phyloP scores from a whole-genome alignment of 2,329 filamentous ascomycete genomes.

The Aureobasidium sp. region DNA sequence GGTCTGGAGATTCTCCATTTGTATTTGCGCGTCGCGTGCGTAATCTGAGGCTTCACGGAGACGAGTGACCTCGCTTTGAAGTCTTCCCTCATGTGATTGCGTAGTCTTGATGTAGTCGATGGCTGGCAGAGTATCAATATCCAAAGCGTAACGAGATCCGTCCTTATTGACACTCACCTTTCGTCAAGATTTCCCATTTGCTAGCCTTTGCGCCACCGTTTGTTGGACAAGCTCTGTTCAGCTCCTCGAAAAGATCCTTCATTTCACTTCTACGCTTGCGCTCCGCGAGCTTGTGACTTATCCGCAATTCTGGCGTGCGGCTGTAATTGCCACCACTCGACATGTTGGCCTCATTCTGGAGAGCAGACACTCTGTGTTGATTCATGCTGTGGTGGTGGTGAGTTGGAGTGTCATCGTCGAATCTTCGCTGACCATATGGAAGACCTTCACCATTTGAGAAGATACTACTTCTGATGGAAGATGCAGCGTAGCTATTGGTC shows the following conservation, averaged over 20 bases:
- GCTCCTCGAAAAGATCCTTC: constrained; percentile 78
- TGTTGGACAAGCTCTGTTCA: constrained; percentile 71
- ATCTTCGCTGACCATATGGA: constrained; percentile 62
- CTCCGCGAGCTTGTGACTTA: constrained; percentile 81
- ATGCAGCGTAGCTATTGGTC: constrained; percentile 67
- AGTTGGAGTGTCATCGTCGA: constrained; percentile 53
- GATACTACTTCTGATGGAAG: constrained; percentile 72
- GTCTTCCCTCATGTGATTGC: constrained; percentile 34
- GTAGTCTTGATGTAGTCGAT: constrained; percentile 43
- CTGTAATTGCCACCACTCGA: constrained; percentile 68
- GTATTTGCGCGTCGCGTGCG: constrained; percentile 38
- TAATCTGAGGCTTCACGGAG: constrained; percentile 40
- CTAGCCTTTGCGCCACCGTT: constrained; percentile 78
- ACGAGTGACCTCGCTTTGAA: constrained; percentile 34
- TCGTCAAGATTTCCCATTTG: constrained; percentile 84
- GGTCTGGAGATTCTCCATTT: constrained; percentile 41
- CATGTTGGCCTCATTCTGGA: constrained; percentile 50
- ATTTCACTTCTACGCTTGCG: constrained; percentile 78
- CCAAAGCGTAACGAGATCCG: neutral
- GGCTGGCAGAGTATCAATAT: neutral
- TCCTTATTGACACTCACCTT: constrained; percentile 51
- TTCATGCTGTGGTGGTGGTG: constrained; percentile 70
- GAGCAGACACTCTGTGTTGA: constrained; percentile 61
- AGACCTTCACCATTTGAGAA: constrained; percentile 68
- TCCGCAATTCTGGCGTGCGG: constrained; percentile 70